Evolutionary conservation across 495 filamentous ascomycete genomes (phyloP), one percentile per base, ranked within the genome.

Genomic region (Hyaloscypha variabilis): DNA sequence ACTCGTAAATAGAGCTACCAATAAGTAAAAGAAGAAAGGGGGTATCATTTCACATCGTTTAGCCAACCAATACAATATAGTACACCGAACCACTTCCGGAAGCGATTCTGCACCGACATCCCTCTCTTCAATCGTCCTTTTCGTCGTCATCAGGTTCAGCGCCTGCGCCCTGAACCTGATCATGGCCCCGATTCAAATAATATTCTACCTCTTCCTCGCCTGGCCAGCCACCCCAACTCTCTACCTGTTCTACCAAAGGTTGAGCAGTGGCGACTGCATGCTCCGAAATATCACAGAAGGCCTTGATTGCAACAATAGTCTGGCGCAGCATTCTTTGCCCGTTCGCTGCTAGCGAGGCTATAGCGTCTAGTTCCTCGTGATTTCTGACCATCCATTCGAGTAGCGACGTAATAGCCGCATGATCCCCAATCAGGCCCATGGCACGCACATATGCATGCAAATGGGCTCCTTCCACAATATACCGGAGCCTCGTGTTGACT

Each of bases 401-500:
- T 24, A 86, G 68, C 53, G 77, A 77, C 14, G 85, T 60, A 29
- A 88, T 69, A 6, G 79, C 82, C n/a, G 79, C 70, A 50, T 77
- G 77, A 60, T 88, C 84, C 58, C 77, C 75, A 1, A 76, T 74
- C 0, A 79, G 63, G 13, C 84, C 85, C 13, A 87, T 72, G 21
- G 80, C 77, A 65, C 85, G 76, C 34, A 87, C 76, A 69, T 85
- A 85, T 4, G 73, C 75, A 72, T 88, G 85, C 19, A 88, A 74
- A 39, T 77, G 72, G 19, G 77, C 46, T 34, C 69, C 65, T 14
- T 39, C 24, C 25, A 74, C 58, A 4, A 62, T 31, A 36, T 70
- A 58, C 17, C 68, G 54, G 13, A 69, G 52, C 10, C 30, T 34
- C 28, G 67, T 59, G 19, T 65, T 26, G 1, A 14, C 17, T 13